Evolutionary conservation across 2,329 filamentous ascomycete species (phyloP), one percentile per base, ranked within the genome.

Genomic region (Pyrenochaeta sp.): DNA sequence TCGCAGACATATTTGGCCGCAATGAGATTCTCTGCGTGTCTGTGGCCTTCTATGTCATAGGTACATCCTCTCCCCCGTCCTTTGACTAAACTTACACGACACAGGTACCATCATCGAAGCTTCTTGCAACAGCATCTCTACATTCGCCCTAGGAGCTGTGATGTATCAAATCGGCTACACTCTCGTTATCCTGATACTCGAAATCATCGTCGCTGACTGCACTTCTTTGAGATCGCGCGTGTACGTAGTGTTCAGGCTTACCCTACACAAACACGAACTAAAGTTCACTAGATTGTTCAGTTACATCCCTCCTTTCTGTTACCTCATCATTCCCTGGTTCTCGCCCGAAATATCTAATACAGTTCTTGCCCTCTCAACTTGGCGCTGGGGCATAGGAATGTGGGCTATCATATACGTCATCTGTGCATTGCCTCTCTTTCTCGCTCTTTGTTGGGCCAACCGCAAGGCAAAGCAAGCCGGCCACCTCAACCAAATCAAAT

Each of bases 141-240:
- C 78, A 0, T 89, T 87, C 52, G 78, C 80, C 15, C 85, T 79
- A 4, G 87, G 63, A 11, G 58, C 58, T 9, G 56, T 66, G 30
- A 45, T 66, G 4, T 64, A 62, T n/a, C 54, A 71, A 46, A 78
- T 89, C 35, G 87, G 87, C 45, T 89, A 87, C 67, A 89, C 86
- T 11, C 80, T 80, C 62, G 78, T 88, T 35, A 77, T 87, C 21
- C 74, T 89, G 12, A 77, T 89, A 1, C 79, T 88, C 27, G 85
- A 89, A 70, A 84, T 89, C 60, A 80, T 90, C 55, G 77, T 89
- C 39, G 86, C 81, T 36, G 87, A 90, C 61, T 79, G 86, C 30
- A 87, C 86, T 2, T 88, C 86, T 1, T 82, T 85, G 7, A 82
- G 85, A 83, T 12, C 85, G 87, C 67, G 76, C 88, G 14, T 42